phyloP scores from a whole-genome alignment of 2,329 filamentous ascomycete species.

The Hymenoscyphus infarciens region DNA sequence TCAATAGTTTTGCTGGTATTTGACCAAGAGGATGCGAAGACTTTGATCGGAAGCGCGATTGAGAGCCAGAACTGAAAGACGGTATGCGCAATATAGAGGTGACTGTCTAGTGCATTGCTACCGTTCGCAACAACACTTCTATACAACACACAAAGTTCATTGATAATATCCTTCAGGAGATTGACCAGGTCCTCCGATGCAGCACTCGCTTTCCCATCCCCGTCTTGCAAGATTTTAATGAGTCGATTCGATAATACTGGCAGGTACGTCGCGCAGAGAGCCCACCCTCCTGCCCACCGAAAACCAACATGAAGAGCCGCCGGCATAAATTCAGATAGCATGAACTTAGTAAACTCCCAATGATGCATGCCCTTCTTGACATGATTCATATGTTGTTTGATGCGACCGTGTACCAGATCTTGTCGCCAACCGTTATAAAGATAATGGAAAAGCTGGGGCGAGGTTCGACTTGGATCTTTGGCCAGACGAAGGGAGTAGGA shows the following conservation, averaged over 20 bases:
- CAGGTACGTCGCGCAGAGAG: conserved; percentile 28
- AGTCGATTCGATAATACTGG: conserved; percentile 20
- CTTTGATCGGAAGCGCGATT: conserved; percentile 19
- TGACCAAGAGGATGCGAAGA: conserved; percentile 16
- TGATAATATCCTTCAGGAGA: conserved; percentile 27
- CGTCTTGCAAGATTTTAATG: conserved; percentile 13
- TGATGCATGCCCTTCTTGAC: conserved; percentile 25
- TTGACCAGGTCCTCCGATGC: conserved; percentile 22
- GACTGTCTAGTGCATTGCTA: conserved; percentile 14
- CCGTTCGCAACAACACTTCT: conserved; percentile 9
- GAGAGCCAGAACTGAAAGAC: conserved; percentile 27
- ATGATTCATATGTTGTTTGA: conserved; percentile 19
- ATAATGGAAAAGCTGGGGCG: conserved; percentile 31
- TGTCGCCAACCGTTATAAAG: conserved; percentile 30
- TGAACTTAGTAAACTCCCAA: conserved; percentile 27
- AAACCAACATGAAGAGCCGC: conserved; percentile 28
- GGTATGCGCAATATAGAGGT: conserved; percentile 14
- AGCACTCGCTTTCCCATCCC: conserved; percentile 8
- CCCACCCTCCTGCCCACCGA: conserved; percentile 22
- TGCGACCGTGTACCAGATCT: conserved; percentile 19
- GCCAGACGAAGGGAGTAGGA: conserved; percentile 29
- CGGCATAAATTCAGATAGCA: conserved; percentile 29
- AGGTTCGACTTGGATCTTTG: conserved; percentile 20
- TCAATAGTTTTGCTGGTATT: conserved; percentile 6
- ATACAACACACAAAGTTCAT: conserved; percentile 17